Evolutionary conservation across 805 yeast genomes (phyloP).

Genomic region (Cyberlindnera bimundalis): DNA sequence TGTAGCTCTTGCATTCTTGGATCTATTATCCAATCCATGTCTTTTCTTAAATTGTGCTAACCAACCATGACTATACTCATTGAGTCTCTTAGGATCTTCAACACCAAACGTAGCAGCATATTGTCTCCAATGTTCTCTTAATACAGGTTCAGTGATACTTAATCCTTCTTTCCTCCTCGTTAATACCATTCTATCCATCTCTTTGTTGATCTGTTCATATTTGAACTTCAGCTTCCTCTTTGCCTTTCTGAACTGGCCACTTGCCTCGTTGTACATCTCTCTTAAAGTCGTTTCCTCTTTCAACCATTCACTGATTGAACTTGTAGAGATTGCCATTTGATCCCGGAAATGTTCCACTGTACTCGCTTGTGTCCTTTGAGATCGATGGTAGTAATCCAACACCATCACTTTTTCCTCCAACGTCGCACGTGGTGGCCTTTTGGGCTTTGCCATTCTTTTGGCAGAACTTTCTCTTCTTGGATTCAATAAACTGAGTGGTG

Average conservation of each 20-base stretch:
- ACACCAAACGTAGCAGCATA: conserved; percentile 56
- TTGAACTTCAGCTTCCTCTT: conserved; percentile 49
- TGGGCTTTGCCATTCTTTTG: conserved; percentile 1
- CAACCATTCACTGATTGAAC: conserved; percentile 60
- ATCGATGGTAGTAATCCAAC: conserved; percentile 45
- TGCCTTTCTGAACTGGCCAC: conserved; percentile 29
- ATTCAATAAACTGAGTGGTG: no score
- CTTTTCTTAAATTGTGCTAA: conserved; percentile 56
- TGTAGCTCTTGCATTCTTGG: neutral
- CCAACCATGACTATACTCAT: conserved; percentile 62
- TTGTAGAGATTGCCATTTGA: conserved; percentile 52
- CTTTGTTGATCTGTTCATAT: conserved; percentile 54
- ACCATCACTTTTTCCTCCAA: conserved; percentile 57
- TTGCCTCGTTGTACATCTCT: conserved; percentile 36
- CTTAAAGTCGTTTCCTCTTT: conserved; percentile 50
- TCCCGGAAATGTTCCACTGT: conserved; percentile 51
- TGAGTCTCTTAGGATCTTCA: conserved; percentile 54
- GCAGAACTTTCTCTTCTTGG: no score
- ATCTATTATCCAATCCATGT: conserved; percentile 40
- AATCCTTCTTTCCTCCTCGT: conserved; percentile 40
- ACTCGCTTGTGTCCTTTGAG: conserved; percentile 49
- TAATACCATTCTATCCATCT: conserved; percentile 54
- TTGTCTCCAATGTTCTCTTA: conserved; percentile 53
- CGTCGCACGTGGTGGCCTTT: conserved; percentile 28
- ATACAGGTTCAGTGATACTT: conserved; percentile 51